A percentile compares a stretch with the other conserved stretches of the same genome.
Evolutionary conservation across 108 stramenopile genomes (phyloP).

Genomic region (Skeletonema grethae): DNA sequence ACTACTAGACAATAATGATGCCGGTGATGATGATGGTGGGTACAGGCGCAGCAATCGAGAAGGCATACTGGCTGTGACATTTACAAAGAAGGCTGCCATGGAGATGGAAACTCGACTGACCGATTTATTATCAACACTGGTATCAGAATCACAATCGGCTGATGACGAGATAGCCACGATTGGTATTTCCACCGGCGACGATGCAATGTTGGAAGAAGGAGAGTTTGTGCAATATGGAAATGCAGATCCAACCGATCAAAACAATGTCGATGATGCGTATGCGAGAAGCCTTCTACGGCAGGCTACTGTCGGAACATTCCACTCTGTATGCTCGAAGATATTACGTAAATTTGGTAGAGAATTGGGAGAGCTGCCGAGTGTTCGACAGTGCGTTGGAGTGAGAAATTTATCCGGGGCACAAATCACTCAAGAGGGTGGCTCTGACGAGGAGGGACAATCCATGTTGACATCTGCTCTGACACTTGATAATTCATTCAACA

Average conservation of each 20-base stretch:
- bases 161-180: neutral
- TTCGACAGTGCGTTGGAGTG: slow-evolving; percentile 24
- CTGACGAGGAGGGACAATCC: slow-evolving; percentile 12
- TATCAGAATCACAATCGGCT: slow-evolving; percentile 6
- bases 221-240: slow-evolving; percentile 25
- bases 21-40: slow-evolving; percentile 2
- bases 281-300: slow-evolving; percentile 47
- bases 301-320: slow-evolving; percentile 84
- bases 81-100: slow-evolving; percentile 89
- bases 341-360: slow-evolving; percentile 69
- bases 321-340: slow-evolving; percentile 86
- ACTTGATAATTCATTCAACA: slow-evolving; percentile 70
- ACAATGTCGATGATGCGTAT: slow-evolving; percentile 8
- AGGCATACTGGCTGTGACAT: slow-evolving; percentile 88
- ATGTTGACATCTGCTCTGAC: neutral
- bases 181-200: neutral
- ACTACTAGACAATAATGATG: slow-evolving; percentile 39
- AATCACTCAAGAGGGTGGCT: neutral
- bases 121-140: slow-evolving; percentile 30
- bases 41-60: neutral
- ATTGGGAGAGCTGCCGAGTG: slow-evolving; percentile 57
- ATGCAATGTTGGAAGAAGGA: slow-evolving; percentile 5
- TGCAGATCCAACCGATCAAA: slow-evolving; percentile 28
- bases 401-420: slow-evolving; percentile 22
- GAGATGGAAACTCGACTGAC: slow-evolving; percentile 85